phyloP scores from a whole-genome alignment of 495 filamentous ascomycete genomes.

The Trichoderma orchidacearum region DNA sequence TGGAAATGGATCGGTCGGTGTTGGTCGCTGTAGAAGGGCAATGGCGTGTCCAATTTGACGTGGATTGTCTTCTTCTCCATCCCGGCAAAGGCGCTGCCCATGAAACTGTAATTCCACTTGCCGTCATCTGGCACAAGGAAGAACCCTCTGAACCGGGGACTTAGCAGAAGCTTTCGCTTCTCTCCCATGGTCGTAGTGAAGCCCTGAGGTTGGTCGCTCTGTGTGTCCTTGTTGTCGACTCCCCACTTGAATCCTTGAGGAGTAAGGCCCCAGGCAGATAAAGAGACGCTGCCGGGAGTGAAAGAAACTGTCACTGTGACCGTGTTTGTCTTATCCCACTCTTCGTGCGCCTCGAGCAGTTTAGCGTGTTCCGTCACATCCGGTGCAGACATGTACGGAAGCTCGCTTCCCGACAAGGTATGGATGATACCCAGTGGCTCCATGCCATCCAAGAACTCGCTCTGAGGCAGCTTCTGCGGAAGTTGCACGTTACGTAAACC shows the following conservation, averaged over 20 bases:
- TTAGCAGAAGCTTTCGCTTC: constrained; percentile 87
- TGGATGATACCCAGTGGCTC: constrained; percentile 95
- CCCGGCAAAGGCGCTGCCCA: constrained; percentile 74
- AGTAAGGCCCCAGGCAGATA: constrained; percentile 84
- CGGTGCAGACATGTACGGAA: constrained; percentile 85
- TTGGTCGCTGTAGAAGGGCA: constrained; percentile 82
- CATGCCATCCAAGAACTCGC: constrained; percentile 76
- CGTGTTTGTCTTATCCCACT: constrained; percentile 84
- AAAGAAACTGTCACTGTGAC: constrained; percentile 95
- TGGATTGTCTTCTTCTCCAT: constrained; percentile 81
- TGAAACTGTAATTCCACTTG: constrained; percentile 97
- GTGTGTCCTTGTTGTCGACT: constrained; percentile 83
- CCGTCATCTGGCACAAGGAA: constrained; percentile 89
- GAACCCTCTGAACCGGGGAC: constrained; percentile 83
- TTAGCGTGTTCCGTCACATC: constrained; percentile 90
- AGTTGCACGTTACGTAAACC: constrained; percentile 84
- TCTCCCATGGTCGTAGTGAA: constrained; percentile 88
- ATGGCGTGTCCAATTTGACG: constrained; percentile 86
- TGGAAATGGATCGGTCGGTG: constrained; percentile 92
- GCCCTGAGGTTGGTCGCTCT: constrained; percentile 82
- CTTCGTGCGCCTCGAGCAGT: constrained; percentile 67
- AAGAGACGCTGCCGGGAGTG: constrained; percentile 93
- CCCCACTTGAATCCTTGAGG: constrained; percentile 95
- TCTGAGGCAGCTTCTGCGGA: constrained; percentile 83
- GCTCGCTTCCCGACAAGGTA: constrained; percentile 87